Evolutionary conservation across 148 eudicot species (phyloP).

Genomic region (Amaranthus cruentus): DNA sequence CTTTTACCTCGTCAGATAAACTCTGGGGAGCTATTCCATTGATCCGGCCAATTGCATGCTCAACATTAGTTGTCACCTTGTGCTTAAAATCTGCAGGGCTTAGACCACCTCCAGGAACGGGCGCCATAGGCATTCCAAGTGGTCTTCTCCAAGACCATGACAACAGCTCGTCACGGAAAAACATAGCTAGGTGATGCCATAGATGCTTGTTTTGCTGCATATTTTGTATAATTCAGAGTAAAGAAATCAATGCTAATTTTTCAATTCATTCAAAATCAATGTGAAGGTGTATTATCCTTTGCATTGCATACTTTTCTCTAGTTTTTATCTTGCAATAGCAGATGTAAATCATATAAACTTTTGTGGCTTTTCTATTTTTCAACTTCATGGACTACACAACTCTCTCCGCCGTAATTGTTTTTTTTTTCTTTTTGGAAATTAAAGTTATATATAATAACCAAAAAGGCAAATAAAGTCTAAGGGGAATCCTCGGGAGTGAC

Average conservation of each 20-base stretch:
- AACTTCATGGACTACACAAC: no score
- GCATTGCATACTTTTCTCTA: neutral
- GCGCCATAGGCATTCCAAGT: constrained; percentile 73
- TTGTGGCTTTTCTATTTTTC: neutral
- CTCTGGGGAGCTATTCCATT: constrained; percentile 73
- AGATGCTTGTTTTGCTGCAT: constrained; percentile 91
- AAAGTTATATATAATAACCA: no score
- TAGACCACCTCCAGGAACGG: constrained; percentile 68
- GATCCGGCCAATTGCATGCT: constrained; percentile 63
- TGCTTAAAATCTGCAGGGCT: constrained; percentile 79
- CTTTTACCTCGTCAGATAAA: constrained; percentile 78
- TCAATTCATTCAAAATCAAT: no score
- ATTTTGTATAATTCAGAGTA: constrained; percentile 9
- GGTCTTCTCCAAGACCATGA: constrained; percentile 99
- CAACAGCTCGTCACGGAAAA: constrained; percentile 96
- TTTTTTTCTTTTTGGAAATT: no score
- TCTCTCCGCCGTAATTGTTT: no score
- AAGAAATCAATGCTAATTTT: neutral
- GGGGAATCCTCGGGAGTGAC: no score
- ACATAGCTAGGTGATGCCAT: constrained; percentile 99
- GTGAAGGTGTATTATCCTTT: no score
- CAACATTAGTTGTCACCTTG: constrained; percentile 78
- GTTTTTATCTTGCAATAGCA: neutral
- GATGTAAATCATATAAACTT: neutral
- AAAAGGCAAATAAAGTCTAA: no score